Percentiles rank a stretch among this genome's conserved stretches.
Conservation (phyloP, 2,329 filamentous ascomycete species). For the Sclerotinia glacialis region DNA sequence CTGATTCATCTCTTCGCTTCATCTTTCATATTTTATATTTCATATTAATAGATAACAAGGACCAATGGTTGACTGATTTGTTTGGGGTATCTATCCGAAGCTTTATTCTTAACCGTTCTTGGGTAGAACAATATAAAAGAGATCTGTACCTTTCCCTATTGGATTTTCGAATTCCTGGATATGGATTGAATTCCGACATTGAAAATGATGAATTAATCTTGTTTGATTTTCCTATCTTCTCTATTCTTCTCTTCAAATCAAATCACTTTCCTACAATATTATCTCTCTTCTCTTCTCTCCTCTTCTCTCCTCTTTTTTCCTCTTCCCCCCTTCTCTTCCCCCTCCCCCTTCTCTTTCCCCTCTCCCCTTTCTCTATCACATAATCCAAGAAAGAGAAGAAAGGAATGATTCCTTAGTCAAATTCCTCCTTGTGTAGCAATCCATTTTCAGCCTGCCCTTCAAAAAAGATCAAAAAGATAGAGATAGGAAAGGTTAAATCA, state of each 20-base stretch:
- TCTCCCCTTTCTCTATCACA: not conserved
- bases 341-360: too few relatives aligned
- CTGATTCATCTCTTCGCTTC: too few relatives aligned
- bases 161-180: not conserved
- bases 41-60: not conserved
- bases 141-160: not conserved
- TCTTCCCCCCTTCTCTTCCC: too few relatives aligned
- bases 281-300: not conserved
- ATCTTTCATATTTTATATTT: not conserved
- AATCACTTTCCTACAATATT: not conserved
- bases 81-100: not conserved
- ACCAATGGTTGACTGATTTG: not conserved
- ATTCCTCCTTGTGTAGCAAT: not conserved
- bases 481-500: slow-evolving; percentile 2
- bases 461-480: not conserved
- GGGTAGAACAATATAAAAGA: not conserved
- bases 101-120: not conserved
- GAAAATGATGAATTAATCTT: not conserved
- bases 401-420: not conserved
- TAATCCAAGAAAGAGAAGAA: not conserved
- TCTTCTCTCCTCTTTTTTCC: too few relatives aligned
- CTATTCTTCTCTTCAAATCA: not conserved
- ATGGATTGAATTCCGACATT: not conserved
- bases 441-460: not conserved
- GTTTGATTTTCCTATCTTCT: not conserved